These are phyloP conservation scores for Populus simonii DNA, from an alignment of 345 rosid species.

Conservation along the genomic window DNA sequence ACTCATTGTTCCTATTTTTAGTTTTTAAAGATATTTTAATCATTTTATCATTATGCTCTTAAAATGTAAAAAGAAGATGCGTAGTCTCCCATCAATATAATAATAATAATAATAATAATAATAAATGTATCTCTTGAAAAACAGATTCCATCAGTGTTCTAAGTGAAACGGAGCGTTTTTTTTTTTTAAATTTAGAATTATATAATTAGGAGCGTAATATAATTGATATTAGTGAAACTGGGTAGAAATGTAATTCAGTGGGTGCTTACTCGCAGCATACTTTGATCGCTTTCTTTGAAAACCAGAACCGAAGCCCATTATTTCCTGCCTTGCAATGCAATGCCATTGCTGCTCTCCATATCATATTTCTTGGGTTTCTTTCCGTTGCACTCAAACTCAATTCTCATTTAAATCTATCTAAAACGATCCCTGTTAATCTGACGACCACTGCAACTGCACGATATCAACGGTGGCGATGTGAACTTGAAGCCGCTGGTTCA, in stretches of 20 bases:
- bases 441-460: conserved; percentile 61
- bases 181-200: no score
- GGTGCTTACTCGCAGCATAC: background rate
- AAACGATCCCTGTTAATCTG: conserved; percentile 65
- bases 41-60: no score
- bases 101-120: no score
- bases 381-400: background rate
- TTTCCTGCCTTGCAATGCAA: background rate
- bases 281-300: background rate
- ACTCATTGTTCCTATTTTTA: no score
- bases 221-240: no score
- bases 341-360: background rate
- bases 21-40: no score
- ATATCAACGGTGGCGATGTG: conserved; percentile 63
- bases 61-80: no score
- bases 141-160: no score
- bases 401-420: background rate
- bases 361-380: conserved; percentile 6
- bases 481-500: conserved; percentile 81
- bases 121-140: no score
- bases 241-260: background rate
- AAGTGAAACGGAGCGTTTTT: no score
- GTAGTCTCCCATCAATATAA: no score
- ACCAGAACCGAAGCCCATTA: background rate
- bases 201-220: no score